Base-by-base conservation (phyloP, 164 flowering plant species). In the Kalanchoe fedtschenkoi region DNA sequence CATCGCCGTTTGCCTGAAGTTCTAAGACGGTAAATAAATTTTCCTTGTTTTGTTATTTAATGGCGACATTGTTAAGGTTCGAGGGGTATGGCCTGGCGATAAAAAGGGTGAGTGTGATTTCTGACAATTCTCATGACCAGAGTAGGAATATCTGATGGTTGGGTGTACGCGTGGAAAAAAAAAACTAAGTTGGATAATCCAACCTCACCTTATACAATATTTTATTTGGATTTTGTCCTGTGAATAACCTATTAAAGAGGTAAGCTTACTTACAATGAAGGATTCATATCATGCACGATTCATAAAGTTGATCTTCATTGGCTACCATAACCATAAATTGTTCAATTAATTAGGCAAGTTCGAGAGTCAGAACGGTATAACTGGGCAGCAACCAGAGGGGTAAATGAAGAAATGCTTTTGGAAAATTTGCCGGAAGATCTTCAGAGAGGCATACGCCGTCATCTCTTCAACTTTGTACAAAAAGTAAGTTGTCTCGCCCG, bases 1-100 rank as follows among this genome's bases (percentile, higher is more conserved):
- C 85, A 81, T 72, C 75, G 90, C 4, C 87, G 87, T 28, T 71
- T 85, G 71, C 83, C 90, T 9, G 79, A 66, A 53, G 74, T 74
- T 1, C 63, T 82, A 26, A 75, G 77, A 73, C 81, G 83, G 90
- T 85, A 58, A n/a, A 33, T 35, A 37, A 11, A 6, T 53, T 53
- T 51, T 17, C 21, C 21, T 53, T n/a, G 8, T n/a, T 10, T 22
- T 21, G 1, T 13, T 21, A 22, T 56, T 56, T 26, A 8, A 30
- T 28, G 34, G 46, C n/a, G 17, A 13, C n/a, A 15, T 42, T 42
- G 14, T 42, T 42, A 13, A 42, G 17, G 14, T 42, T 42, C 46
- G 5, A 15, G 14, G n/a, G 46, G 46, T 51, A 2, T 37, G 39
- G 39, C 39, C 13, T 37, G 39, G 2, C 39, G 13, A 37, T 37